A percentile compares a stretch with the other conserved stretches of the same genome.
phyloP scores from a whole-genome alignment of 2,329 filamentous ascomycete species.

The Ustulina deusta region DNA sequence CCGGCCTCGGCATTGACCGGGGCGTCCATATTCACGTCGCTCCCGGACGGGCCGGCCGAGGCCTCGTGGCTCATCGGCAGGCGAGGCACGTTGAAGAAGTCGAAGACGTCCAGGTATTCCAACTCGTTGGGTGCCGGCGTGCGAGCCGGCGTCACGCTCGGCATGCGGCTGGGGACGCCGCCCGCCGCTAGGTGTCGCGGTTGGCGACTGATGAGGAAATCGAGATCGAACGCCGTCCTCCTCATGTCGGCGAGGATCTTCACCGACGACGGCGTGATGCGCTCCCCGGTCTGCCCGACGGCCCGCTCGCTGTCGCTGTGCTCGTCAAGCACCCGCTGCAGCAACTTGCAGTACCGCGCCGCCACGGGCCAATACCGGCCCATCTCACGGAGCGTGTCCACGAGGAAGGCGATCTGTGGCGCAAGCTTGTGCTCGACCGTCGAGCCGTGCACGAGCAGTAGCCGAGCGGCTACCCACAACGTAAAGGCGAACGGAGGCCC shows the following conservation, averaged over 20 bases:
- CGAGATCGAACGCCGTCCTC: slow-evolving; percentile 87
- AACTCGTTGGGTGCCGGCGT: slow-evolving; percentile 84
- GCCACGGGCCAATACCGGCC: slow-evolving; percentile 89
- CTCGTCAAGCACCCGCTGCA: slow-evolving; percentile 87
- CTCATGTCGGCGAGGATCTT: slow-evolving; percentile 93
- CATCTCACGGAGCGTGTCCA: slow-evolving; percentile 84
- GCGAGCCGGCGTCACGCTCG: slow-evolving; percentile 69
- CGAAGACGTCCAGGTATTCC: slow-evolving; percentile 92
- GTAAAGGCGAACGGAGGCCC: slow-evolving; percentile 93
- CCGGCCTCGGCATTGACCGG: slow-evolving; percentile 39
- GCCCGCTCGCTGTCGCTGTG: slow-evolving; percentile 79
- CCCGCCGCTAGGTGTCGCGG: slow-evolving; percentile 62
- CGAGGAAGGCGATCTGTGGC: slow-evolving; percentile 82
- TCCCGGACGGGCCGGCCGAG: slow-evolving; percentile 40
- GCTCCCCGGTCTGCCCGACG: slow-evolving; percentile 68
- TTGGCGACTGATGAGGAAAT: slow-evolving; percentile 88
- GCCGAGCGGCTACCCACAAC: slow-evolving; percentile 88
- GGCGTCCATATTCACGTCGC: slow-evolving; percentile 39
- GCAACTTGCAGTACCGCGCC: slow-evolving; percentile 80
- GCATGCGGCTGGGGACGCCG: slow-evolving; percentile 57
- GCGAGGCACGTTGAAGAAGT: slow-evolving; percentile 92
- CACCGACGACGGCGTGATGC: slow-evolving; percentile 83
- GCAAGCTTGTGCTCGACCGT: slow-evolving; percentile 88
- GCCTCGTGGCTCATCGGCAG: slow-evolving; percentile 65
- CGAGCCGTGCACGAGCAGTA: slow-evolving; percentile 89